A percentile compares a stretch with the other conserved stretches of the same genome.
Evolutionary conservation across 345 rosid genomes (phyloP).

Genomic region (Brassica cretica): DNA sequence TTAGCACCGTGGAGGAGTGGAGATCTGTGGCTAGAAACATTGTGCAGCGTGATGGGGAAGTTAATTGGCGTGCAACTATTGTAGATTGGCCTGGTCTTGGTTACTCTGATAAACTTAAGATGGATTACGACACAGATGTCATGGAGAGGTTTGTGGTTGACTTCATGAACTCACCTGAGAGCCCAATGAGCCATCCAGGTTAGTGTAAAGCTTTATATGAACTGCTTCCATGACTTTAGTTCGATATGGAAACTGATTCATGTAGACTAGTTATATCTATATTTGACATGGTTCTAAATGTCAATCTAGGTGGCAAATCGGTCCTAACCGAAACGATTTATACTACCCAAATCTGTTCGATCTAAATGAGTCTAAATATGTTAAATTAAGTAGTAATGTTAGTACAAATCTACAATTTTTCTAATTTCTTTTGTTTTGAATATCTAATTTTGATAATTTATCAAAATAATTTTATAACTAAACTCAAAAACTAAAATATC

Average conservation of each 20-base stretch:
- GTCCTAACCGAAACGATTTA: background rate
- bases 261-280: background rate
- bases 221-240: background rate
- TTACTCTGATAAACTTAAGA: constrained; percentile 72
- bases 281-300: background rate
- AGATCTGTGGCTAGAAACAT: constrained; percentile 80
- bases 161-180: constrained; percentile 67
- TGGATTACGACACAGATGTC: constrained; percentile 78
- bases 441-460: background rate
- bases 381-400: background rate
- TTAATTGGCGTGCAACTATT: constrained; percentile 73
- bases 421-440: background rate
- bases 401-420: no score
- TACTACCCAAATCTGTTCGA: background rate
- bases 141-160: constrained; percentile 89
- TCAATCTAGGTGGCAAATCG: background rate
- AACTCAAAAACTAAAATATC: background rate
- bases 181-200: constrained; percentile 68
- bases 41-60: constrained; percentile 45
- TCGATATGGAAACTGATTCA: background rate
- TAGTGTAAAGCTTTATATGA: constrained; percentile 5
- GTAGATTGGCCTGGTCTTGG: constrained; percentile 99
- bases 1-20: constrained; percentile 95
- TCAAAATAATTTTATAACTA: no score
- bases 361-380: background rate